phyloP scores from a whole-genome alignment of 495 filamentous ascomycete genomes.

The Xylona heveae region DNA sequence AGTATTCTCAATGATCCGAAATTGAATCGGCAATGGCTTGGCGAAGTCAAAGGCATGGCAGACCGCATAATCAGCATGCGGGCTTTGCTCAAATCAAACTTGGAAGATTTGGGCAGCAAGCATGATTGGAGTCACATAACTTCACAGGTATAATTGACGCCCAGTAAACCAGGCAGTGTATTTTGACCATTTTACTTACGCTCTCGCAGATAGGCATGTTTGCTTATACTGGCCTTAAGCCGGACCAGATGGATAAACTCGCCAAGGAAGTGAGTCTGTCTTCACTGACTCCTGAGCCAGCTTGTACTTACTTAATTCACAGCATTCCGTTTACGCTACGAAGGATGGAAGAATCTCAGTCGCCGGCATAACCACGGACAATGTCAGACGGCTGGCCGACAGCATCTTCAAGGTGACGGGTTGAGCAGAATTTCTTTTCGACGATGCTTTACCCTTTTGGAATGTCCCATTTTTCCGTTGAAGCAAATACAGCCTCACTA shows the following conservation, averaged over 20 bases:
- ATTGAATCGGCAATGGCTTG: slow-evolving; percentile 85
- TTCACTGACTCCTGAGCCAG: not conserved
- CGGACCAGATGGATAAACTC: slow-evolving; percentile 79
- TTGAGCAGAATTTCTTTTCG: slow-evolving; percentile 17
- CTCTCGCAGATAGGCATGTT: slow-evolving; percentile 78
- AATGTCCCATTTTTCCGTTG: too few species aligned
- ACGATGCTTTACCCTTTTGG: too few species aligned
- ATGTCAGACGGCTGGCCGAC: slow-evolving; percentile 85
- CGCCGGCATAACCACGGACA: slow-evolving; percentile 81
- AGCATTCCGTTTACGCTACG: slow-evolving; percentile 95
- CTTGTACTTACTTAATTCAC: slow-evolving; percentile 6
- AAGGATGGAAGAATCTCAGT: slow-evolving; percentile 95
- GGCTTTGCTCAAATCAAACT: slow-evolving; percentile 72
- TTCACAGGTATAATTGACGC: slow-evolving; percentile 31
- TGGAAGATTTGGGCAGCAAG: slow-evolving; percentile 83
- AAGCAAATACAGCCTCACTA: too few species aligned
- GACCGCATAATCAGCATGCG: slow-evolving; percentile 99
- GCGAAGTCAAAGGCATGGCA: slow-evolving; percentile 96
- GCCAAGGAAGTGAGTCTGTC: slow-evolving; percentile 53
- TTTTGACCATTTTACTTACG: not conserved
- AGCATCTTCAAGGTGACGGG: slow-evolving; percentile 83
- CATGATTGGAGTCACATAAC: slow-evolving; percentile 99
- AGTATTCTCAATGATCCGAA: slow-evolving; percentile 75
- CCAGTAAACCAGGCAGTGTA: not conserved
- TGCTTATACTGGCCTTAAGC: slow-evolving; percentile 83